phyloP scores from a whole-genome alignment of 208 protist genomes.

The Lotmaria passim region DNA sequence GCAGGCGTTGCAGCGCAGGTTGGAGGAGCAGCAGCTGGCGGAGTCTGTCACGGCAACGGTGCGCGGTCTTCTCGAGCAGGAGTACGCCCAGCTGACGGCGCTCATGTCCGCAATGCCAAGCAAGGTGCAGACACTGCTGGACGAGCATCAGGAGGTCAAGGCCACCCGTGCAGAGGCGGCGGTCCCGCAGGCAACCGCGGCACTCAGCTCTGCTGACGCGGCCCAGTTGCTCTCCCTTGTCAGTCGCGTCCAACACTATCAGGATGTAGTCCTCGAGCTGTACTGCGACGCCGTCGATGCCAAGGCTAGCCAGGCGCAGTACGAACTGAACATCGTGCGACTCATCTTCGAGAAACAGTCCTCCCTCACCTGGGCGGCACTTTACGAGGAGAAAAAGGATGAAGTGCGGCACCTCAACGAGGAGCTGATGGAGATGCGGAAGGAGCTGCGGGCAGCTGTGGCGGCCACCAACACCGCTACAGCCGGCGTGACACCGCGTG shows the following conservation, averaged over 20 bases:
- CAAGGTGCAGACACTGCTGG: conserved; percentile 29
- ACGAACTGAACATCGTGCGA: conserved; percentile 43
- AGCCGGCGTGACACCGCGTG: not conserved
- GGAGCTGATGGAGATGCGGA: conserved; percentile 37
- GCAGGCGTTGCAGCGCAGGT: conserved; percentile 17
- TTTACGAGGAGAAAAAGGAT: conserved; percentile 48
- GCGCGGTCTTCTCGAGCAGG: conserved; percentile 27
- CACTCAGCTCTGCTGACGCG: conserved; percentile 14
- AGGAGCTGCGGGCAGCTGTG: conserved; percentile 22
- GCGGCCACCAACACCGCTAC: conserved; percentile 6
- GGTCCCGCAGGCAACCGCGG: not conserved
- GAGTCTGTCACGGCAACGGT: conserved; percentile 15
- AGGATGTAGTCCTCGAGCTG: conserved; percentile 1
- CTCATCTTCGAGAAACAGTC: conserved; percentile 39
- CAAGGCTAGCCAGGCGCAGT: conserved; percentile 29
- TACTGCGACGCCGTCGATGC: conserved; percentile 13
- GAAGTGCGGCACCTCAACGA: conserved; percentile 52
- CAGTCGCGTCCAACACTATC: not conserved
- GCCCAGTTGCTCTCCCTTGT: conserved; percentile 23
- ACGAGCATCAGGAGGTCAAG: not conserved
- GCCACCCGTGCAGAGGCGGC: not conserved
- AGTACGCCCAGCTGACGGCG: conserved; percentile 33
- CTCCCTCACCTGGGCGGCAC: conserved; percentile 38
- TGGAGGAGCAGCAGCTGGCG: conserved; percentile 25
- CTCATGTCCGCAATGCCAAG: conserved; percentile 43